Conservation (phyloP, 768 basidiomycete genomes). For the Sporobolomyces pararoseus region DNA sequence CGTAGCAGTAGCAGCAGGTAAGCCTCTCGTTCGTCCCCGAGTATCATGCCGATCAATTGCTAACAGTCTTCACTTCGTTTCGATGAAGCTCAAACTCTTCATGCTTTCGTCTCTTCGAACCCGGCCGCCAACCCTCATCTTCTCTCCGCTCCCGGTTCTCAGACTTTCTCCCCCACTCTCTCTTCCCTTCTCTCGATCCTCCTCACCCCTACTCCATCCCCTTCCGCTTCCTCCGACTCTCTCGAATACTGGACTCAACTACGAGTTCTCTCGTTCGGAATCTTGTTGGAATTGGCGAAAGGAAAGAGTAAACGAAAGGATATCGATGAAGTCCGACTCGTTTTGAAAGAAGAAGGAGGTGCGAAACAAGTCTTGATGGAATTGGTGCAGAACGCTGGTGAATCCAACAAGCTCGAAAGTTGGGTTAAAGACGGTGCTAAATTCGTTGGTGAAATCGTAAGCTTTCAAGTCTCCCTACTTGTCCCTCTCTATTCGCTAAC, state of each 20-base stretch:
- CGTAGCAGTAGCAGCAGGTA: slow-evolving; percentile 34
- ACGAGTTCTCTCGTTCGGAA: slow-evolving; percentile 36
- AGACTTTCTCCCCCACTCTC: slow-evolving; percentile 28
- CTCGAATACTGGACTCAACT: slow-evolving; percentile 24
- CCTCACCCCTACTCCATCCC: slow-evolving; percentile 5
- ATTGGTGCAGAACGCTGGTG: slow-evolving; percentile 3
- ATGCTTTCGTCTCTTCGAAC: slow-evolving; percentile 38
- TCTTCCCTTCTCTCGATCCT: slow-evolving; percentile 34
- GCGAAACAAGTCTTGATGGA: slow-evolving; percentile 19
- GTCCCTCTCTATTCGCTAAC: background rate
- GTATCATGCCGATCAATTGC: background rate
- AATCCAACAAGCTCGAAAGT: background rate
- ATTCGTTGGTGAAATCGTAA: slow-evolving; percentile 20
- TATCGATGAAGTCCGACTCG: slow-evolving; percentile 18
- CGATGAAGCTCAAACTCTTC: slow-evolving; percentile 35
- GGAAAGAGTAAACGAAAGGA: slow-evolving; percentile 27
- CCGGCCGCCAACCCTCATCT: slow-evolving; percentile 22
- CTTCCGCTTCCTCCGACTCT: background rate
- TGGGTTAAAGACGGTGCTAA: slow-evolving; percentile 1
- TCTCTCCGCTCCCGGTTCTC: slow-evolving; percentile 13
- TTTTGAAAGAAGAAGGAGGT: slow-evolving; percentile 4
- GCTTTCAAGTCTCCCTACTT: background rate
- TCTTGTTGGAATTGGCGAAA: slow-evolving; percentile 36
- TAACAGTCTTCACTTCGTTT: background rate
- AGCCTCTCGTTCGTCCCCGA: background rate